These are phyloP conservation scores for Citrus mangshanensis DNA, from an alignment of 345 rosid species.

Conservation along the genomic window DNA sequence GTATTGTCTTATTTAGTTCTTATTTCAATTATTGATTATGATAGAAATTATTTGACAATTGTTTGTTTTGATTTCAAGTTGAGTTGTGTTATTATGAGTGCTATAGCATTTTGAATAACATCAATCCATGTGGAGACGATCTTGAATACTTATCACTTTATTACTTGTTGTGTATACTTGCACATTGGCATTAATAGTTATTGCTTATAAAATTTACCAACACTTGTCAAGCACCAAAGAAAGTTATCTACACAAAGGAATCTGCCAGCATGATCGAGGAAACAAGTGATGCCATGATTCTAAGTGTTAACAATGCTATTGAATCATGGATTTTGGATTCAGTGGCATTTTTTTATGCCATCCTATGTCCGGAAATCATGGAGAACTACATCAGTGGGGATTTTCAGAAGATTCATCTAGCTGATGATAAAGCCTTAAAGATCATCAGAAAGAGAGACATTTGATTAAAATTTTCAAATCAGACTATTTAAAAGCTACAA, in stretches of 20 bases:
- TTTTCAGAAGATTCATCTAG: neutral
- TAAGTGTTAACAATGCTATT: neutral
- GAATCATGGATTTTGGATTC: constrained; percentile 4
- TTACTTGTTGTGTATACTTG: too few relatives aligned
- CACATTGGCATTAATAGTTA: too few relatives aligned
- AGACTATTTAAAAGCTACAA: neutral
- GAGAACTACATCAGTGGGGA: neutral
- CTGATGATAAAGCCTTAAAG: neutral
- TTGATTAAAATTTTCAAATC: neutral
- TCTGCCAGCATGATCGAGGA: neutral
- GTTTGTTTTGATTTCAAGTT: too few relatives aligned
- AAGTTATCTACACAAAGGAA: neutral
- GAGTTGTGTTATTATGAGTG: too few relatives aligned
- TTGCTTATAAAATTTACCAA: too few relatives aligned
- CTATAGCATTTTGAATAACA: too few relatives aligned
- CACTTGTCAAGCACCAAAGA: neutral
- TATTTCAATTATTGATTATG: too few relatives aligned
- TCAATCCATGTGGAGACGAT: too few relatives aligned
- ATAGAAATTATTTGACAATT: too few relatives aligned
- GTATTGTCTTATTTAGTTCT: too few relatives aligned
- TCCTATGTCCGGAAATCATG: neutral
- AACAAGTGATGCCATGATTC: neutral
- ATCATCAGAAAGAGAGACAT: neutral
- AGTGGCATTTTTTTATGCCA: neutral
- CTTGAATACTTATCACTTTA: too few relatives aligned